Conservation (phyloP, 768 basidiomycete species). For the Amanita jacksonii region DNA sequence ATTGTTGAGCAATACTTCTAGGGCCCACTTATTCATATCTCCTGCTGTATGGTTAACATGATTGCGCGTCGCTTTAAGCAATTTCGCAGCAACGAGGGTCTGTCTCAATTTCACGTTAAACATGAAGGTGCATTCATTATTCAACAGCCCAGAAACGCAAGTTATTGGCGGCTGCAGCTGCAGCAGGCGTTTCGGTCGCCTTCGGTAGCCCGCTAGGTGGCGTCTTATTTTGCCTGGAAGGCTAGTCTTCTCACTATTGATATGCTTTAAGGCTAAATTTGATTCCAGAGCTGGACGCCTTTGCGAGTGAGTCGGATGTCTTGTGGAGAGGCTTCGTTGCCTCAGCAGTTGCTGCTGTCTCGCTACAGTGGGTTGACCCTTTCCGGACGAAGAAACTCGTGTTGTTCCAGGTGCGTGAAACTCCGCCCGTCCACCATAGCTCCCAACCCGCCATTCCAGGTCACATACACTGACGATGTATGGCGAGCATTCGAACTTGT, state of each 20-base stretch:
- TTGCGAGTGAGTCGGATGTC: slow-evolving; percentile 64
- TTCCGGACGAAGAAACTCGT: slow-evolving; percentile 82
- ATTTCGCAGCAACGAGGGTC: slow-evolving; percentile 73
- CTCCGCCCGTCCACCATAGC: background rate
- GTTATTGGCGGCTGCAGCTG: slow-evolving; percentile 72
- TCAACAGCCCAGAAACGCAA: slow-evolving; percentile 66
- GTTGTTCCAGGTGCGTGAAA: slow-evolving; percentile 50
- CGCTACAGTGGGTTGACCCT: slow-evolving; percentile 76
- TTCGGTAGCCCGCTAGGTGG: slow-evolving; percentile 85
- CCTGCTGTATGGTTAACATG: slow-evolving; percentile 72
- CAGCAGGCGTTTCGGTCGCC: slow-evolving; percentile 81
- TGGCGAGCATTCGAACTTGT: slow-evolving; percentile 73
- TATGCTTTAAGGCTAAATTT: background rate
- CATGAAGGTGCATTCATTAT: background rate
- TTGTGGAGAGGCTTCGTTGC: slow-evolving; percentile 88
- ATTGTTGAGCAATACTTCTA: slow-evolving; percentile 15
- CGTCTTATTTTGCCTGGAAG: slow-evolving; percentile 79
- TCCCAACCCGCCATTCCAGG: slow-evolving; percentile 23
- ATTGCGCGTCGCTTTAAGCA: slow-evolving; percentile 57
- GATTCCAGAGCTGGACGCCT: slow-evolving; percentile 50
- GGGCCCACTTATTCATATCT: slow-evolving; percentile 82
- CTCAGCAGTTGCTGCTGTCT: slow-evolving; percentile 78
- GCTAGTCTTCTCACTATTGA: slow-evolving; percentile 15
- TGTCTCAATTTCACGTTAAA: background rate
- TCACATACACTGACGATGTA: slow-evolving; percentile 46